Evolutionary conservation across 2,329 filamentous ascomycete species (phyloP).

Genomic region (Neurospora sp.): DNA sequence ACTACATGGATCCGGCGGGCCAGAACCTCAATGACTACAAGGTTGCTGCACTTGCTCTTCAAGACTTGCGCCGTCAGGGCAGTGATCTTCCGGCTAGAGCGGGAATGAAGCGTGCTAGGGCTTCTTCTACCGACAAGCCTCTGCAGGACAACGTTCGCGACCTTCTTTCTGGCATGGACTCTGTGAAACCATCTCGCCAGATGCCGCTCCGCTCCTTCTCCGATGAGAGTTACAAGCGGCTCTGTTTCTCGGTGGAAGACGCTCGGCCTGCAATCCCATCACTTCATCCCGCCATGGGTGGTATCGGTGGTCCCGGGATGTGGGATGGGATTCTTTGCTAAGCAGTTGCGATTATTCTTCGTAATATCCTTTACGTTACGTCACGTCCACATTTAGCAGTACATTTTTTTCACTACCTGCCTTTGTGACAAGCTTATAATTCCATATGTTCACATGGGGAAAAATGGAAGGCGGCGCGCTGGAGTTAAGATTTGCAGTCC

Average conservation of each 20-base stretch:
- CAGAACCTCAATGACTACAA: conserved; percentile 36
- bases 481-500: conserved; percentile 9
- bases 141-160: conserved; percentile 60
- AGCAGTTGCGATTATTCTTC: conserved; percentile 6
- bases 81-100: conserved; percentile 19
- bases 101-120: conserved; percentile 50
- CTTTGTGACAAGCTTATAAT: conserved; percentile 15
- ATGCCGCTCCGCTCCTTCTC: conserved; percentile 31
- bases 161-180: conserved; percentile 37
- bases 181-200: conserved; percentile 23
- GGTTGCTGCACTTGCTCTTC: conserved; percentile 46
- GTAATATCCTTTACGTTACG: not conserved
- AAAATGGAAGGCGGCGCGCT: conserved; percentile 8
- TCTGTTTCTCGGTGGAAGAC: conserved; percentile 56
- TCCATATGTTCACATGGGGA: conserved; percentile 10
- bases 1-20: conserved; percentile 40
- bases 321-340: conserved; percentile 56
- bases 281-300: conserved; percentile 40
- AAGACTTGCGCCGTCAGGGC: conserved; percentile 46
- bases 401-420: conserved; percentile 1
- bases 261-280: conserved; percentile 34
- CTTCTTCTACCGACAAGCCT: conserved; percentile 47
- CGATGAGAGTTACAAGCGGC: conserved; percentile 49
- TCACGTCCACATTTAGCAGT: not conserved
- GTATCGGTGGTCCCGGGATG: conserved; percentile 50